Conservation (phyloP, 164 flowering plant species). For the Stephania yunnanensis region DNA sequence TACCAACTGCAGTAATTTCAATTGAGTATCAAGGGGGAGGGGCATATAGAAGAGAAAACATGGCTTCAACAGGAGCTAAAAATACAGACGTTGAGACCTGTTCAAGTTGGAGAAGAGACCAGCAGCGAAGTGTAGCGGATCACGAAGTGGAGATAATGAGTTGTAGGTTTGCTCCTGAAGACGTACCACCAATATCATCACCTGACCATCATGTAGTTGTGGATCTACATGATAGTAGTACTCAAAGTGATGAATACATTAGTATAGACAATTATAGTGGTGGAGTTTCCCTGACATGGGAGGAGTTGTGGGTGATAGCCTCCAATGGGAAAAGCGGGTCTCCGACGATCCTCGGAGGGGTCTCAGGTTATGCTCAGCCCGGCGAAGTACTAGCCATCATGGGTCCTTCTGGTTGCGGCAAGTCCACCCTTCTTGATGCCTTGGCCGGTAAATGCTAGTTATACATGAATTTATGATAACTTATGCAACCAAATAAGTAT, state of each 20-base stretch:
- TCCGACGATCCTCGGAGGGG: conserved; percentile 28
- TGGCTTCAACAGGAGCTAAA: no score
- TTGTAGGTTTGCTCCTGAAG: neutral
- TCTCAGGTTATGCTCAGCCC: conserved; percentile 40
- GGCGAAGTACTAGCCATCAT: conserved; percentile 45
- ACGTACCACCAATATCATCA: neutral
- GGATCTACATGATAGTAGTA: no score
- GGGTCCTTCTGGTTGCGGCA: conserved; percentile 60
- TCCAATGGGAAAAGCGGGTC: conserved; percentile 13
- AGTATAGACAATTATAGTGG: neutral
- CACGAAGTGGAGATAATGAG: neutral
- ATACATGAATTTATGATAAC: neutral
- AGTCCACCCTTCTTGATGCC: conserved; percentile 47
- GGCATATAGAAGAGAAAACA: no score
- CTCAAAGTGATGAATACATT: neutral
- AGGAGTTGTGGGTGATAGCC: conserved; percentile 35
- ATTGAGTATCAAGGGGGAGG: no score
- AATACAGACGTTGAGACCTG: no score
- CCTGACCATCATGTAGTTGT: neutral
- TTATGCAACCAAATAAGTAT: no score
- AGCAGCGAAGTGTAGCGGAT: no score
- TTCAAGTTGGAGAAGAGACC: no score
- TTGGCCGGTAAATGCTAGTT: conserved; percentile 29
- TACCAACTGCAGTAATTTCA: no score
- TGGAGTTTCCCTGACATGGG: conserved; percentile 37